These are phyloP conservation scores for Termitomyces sp. DNA, from an alignment of 768 basidiomycete genomes.

Conservation along the genomic window DNA sequence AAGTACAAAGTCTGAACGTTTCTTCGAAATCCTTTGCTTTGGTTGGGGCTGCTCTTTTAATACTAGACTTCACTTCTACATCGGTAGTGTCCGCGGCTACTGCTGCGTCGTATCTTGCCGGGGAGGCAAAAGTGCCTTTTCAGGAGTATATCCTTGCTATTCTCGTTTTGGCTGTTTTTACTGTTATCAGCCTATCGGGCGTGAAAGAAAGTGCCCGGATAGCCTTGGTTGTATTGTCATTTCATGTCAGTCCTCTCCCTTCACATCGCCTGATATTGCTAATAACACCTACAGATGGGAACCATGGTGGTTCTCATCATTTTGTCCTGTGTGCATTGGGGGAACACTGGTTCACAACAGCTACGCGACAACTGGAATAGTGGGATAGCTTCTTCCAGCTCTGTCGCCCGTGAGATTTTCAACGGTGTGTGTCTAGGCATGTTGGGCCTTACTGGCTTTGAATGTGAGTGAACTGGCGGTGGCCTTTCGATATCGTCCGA, in stretches of 20 bases:
- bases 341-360: constrained; percentile 39
- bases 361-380: constrained; percentile 54
- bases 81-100: constrained; percentile 73
- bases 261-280: not conserved
- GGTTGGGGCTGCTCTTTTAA: constrained; percentile 58
- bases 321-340: constrained; percentile 49
- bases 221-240: constrained; percentile 50
- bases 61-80: constrained; percentile 72
- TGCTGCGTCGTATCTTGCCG: constrained; percentile 61
- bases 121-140: constrained; percentile 59
- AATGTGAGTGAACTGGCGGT: constrained; percentile 40
- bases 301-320: constrained; percentile 57
- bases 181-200: constrained; percentile 51
- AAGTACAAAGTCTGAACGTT: constrained; percentile 47
- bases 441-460: constrained; percentile 69
- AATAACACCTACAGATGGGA: constrained; percentile 33
- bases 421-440: constrained; percentile 69
- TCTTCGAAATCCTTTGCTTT: constrained; percentile 62
- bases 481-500: not conserved
- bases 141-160: constrained; percentile 48
- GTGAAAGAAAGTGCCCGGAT: constrained; percentile 61
- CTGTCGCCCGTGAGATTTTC: constrained; percentile 47
- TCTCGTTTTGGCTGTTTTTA: constrained; percentile 53
- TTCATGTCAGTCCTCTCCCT: constrained; percentile 47
- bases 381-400: constrained; percentile 25